phyloP scores from a whole-genome alignment of 169 alveolate species.

The Eimeria maxima region DNA sequence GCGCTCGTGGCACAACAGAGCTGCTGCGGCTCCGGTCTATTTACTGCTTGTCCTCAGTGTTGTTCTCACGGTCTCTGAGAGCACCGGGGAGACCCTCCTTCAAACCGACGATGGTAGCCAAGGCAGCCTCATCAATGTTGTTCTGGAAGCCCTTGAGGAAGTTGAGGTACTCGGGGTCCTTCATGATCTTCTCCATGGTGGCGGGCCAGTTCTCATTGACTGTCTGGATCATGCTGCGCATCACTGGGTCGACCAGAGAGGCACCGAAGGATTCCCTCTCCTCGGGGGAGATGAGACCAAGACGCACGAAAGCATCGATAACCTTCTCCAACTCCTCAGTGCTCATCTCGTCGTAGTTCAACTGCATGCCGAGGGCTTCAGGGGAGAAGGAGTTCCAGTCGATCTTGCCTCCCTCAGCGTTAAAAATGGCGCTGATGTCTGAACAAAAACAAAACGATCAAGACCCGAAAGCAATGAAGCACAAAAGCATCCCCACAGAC shows the following conservation, averaged over 20 bases:
- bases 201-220: conserved; percentile 24
- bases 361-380: conserved; percentile 49
- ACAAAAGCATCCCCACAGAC: too few species aligned
- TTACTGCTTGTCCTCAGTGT: neutral
- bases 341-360: conserved; percentile 60
- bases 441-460: neutral
- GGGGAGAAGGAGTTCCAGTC: conserved; percentile 30
- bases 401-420: neutral
- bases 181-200: neutral
- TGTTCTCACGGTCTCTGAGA: neutral
- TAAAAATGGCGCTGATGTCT: conserved; percentile 9
- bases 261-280: neutral
- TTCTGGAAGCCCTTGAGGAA: conserved; percentile 31
- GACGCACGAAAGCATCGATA: conserved; percentile 21
- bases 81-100: conserved; percentile 1
- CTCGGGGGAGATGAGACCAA: conserved; percentile 47
- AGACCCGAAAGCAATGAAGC: too few species aligned
- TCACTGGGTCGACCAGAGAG: conserved; percentile 36
- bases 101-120: conserved; percentile 9
- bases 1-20: too few species aligned
- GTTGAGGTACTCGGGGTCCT: conserved; percentile 24
- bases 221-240: conserved; percentile 56
- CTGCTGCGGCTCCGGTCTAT: neutral
- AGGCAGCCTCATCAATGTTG: neutral
- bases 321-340: neutral